These are phyloP conservation scores for Penicillium sp. DNA, from an alignment of 2,329 filamentous ascomycete genomes.

Conservation along the genomic window DNA sequence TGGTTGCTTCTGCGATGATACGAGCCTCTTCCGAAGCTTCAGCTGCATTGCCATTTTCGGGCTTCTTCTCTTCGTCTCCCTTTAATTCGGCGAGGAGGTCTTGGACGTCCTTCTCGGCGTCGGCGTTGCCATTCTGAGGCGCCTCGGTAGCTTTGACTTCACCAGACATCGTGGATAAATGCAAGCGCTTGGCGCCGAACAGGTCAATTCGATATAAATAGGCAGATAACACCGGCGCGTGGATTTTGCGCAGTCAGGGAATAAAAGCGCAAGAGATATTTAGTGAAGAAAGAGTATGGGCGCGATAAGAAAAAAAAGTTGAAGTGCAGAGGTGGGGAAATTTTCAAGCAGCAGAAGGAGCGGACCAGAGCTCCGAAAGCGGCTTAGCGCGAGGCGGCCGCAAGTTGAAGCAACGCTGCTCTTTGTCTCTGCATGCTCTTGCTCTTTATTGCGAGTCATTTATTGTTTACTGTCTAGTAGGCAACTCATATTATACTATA, in stretches of 20 bases:
- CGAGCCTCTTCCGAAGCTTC: constrained; percentile 28
- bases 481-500: too few relatives aligned
- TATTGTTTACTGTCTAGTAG: too few relatives aligned
- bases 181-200: constrained; percentile 6
- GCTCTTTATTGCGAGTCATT: too few relatives aligned
- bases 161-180: constrained; percentile 29
- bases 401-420: too few relatives aligned
- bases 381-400: too few relatives aligned
- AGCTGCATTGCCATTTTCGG: not conserved
- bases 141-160: constrained; percentile 29
- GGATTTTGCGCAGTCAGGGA: not conserved
- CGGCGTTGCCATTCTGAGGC: constrained; percentile 31
- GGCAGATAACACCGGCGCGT: not conserved
- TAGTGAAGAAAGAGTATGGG: not conserved
- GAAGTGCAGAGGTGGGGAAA: constrained; percentile 11
- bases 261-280: not conserved
- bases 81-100: constrained; percentile 44
- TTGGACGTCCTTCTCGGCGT: constrained; percentile 45
- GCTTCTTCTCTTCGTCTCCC: constrained; percentile 29
- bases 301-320: constrained; percentile 13
- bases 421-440: too few relatives aligned
- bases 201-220: constrained; percentile 1
- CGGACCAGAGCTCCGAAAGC: constrained; percentile 4
- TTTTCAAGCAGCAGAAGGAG: not conserved
- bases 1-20: constrained; percentile 35